Percentiles rank a stretch among this genome's conserved stretches.
Evolutionary conservation across 2,329 filamentous ascomycete genomes (phyloP).

Genomic region (Diaporthe citriasiana): DNA sequence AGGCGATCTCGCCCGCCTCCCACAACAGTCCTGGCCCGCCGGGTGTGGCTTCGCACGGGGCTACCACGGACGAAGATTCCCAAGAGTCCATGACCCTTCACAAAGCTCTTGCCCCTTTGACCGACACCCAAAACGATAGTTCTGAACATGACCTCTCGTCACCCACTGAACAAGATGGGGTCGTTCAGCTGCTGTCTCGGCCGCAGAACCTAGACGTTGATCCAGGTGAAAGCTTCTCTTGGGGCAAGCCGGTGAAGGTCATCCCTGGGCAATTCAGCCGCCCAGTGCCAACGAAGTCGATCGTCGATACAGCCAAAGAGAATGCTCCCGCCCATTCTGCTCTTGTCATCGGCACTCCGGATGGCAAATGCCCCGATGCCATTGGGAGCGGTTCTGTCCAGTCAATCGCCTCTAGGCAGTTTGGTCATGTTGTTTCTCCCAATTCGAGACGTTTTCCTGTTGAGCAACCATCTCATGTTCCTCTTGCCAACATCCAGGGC

Average conservation of each 20-base stretch:
- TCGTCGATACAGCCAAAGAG: neutral
- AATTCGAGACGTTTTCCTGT: neutral
- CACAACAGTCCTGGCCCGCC: constrained; percentile 6
- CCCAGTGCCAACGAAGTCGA: constrained; percentile 4
- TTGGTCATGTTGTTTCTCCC: neutral
- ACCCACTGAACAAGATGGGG: neutral
- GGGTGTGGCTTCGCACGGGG: neutral
- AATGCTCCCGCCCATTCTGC: neutral
- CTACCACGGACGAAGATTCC: neutral
- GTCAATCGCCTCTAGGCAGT: neutral
- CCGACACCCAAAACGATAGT: constrained; percentile 18
- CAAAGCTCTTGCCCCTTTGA: constrained; percentile 4
- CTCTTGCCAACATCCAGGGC: neutral
- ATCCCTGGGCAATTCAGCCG: constrained; percentile 36
- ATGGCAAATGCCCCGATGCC: neutral
- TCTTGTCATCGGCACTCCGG: neutral
- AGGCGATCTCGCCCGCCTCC: neutral
- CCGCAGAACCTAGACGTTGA: constrained; percentile 22
- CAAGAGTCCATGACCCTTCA: constrained; percentile 12
- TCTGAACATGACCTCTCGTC: neutral
- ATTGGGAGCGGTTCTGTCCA: neutral
- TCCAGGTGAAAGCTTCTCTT: constrained; percentile 35
- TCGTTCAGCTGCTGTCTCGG: constrained; percentile 28
- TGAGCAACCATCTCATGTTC: neutral
- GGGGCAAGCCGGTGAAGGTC: constrained; percentile 27